Evolutionary conservation across 1,284 basidiomycete genomes (phyloP).

Genomic region (Microbotryum scabiosae): DNA sequence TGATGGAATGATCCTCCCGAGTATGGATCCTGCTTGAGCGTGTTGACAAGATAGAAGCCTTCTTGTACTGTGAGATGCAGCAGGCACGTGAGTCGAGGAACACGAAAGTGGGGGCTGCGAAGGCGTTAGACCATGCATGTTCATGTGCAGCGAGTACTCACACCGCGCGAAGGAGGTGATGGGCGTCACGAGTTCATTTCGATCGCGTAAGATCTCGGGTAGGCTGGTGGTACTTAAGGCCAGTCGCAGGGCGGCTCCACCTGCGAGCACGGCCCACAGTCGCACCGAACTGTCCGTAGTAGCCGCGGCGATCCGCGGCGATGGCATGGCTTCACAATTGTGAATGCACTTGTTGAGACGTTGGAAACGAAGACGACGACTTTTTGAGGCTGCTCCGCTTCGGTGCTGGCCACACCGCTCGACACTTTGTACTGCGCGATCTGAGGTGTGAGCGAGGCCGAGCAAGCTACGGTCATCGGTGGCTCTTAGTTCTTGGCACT

Average conservation of each 20-base stretch:
- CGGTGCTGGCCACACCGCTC: too few species aligned
- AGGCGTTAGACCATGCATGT: slow-evolving; percentile 38
- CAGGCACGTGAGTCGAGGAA: not conserved
- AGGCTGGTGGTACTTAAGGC: not conserved
- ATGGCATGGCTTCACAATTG: too few species aligned
- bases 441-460: too few species aligned
- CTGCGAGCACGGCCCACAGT: not conserved
- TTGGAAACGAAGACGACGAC: too few species aligned
- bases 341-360: too few species aligned
- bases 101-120: not conserved
- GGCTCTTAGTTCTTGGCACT: too few species aligned
- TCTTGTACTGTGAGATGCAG: slow-evolving; percentile 58
- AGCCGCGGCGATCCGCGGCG: too few species aligned
- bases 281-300: not conserved
- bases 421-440: too few species aligned
- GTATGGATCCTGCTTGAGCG: slow-evolving; percentile 69
- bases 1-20: slow-evolving; percentile 73
- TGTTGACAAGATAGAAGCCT: slow-evolving; percentile 63
- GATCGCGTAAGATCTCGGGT: not conserved
- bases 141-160: slow-evolving; percentile 46
- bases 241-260: not conserved
- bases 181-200: slow-evolving; percentile 62
- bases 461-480: too few species aligned
- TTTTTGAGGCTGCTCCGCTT: too few species aligned
- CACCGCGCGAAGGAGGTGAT: slow-evolving; percentile 55